Evolutionary conservation across 208 protist genomes (phyloP).

Genomic region (Acanthamoeba comandoni): DNA sequence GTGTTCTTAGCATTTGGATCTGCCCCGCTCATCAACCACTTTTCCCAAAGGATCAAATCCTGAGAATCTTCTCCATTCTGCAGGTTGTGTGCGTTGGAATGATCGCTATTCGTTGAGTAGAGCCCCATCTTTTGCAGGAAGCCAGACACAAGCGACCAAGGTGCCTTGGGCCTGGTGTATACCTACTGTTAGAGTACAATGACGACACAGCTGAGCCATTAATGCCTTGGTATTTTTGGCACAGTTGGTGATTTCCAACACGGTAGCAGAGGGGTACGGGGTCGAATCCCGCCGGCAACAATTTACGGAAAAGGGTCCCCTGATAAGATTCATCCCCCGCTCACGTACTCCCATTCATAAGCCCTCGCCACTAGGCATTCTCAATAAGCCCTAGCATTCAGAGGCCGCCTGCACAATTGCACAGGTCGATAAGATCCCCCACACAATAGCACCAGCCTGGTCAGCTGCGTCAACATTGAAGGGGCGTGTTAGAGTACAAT

Average conservation of each 20-base stretch:
- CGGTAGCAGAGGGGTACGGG: neutral
- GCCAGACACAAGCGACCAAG: too few species aligned
- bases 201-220: neutral
- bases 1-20: neutral
- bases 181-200: neutral
- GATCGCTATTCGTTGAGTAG: too few species aligned
- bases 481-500: slow-evolving; percentile 4
- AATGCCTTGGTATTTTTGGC: neutral
- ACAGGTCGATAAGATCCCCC: neutral
- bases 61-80: too few species aligned
- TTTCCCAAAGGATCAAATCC: too few species aligned
- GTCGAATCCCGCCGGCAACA: slow-evolving; percentile 1
- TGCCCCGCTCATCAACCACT: too few species aligned
- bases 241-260: slow-evolving; percentile 3
- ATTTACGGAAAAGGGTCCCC: neutral
- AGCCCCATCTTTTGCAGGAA: too few species aligned
- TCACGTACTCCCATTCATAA: neutral
- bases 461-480: slow-evolving; percentile 6
- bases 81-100: too few species aligned
- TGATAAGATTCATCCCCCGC: neutral
- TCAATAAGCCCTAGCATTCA: too few species aligned
- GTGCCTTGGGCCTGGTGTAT: too few species aligned
- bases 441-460: slow-evolving; percentile 5
- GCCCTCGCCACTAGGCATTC: too few species aligned
- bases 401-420: neutral